Evolutionary conservation across 768 basidiomycete species (phyloP).

Genomic region (Pulveroboletus sp.): DNA sequence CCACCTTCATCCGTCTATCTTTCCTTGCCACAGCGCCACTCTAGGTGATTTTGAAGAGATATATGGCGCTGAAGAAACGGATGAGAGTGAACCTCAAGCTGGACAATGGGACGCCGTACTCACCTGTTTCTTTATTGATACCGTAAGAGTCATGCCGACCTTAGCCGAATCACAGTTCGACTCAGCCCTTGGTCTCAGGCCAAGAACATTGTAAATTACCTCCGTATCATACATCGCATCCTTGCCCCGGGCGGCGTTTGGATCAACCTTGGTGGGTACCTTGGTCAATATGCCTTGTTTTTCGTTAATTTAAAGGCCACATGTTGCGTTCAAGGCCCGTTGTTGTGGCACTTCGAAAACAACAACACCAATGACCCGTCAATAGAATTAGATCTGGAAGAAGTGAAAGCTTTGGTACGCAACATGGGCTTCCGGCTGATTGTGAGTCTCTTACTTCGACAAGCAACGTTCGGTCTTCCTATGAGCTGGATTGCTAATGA

Average conservation of each 20-base stretch:
- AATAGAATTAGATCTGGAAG: conserved; percentile 85
- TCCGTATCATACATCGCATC: conserved; percentile 79
- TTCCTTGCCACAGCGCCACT: background rate
- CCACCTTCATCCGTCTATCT: background rate
- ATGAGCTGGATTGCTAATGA: background rate
- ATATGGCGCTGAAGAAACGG: conserved; percentile 55
- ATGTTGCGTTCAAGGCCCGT: conserved; percentile 53
- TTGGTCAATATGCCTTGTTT: background rate
- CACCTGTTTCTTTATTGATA: conserved; percentile 98
- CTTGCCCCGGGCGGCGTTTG: conserved; percentile 84
- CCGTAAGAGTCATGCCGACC: conserved; percentile 42
- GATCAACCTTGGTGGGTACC: conserved; percentile 64
- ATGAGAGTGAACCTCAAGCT: conserved; percentile 58
- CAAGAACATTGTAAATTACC: conserved; percentile 86
- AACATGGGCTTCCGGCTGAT: conserved; percentile 78
- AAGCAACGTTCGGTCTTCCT: background rate
- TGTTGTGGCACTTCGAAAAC: conserved; percentile 98
- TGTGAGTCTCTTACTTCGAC: conserved; percentile 40
- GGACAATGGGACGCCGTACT: conserved; percentile 86
- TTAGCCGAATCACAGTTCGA: background rate
- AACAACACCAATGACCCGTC: conserved; percentile 75
- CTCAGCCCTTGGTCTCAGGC: conserved; percentile 46
- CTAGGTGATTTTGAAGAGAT: conserved; percentile 90
- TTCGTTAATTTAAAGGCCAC: background rate
- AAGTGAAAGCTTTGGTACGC: conserved; percentile 71